A percentile compares a stretch with the other conserved stretches of the same genome.
Conservation (phyloP, 1,139 yeast genomes). For the Kurtzmaniella natalensis region DNA sequence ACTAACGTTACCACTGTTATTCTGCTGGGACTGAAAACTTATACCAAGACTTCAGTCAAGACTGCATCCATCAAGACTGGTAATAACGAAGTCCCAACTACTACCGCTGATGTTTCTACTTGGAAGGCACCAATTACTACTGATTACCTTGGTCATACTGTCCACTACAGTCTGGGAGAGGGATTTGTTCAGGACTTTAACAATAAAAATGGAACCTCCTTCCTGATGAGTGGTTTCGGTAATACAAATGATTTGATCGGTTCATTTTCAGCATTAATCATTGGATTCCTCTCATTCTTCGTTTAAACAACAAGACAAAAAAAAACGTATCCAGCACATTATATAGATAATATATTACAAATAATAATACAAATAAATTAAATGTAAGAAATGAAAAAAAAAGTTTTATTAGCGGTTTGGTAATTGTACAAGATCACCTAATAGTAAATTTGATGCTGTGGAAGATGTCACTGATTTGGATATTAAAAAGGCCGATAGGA, state of each 20-base stretch:
- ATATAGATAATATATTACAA: no score
- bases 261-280: not conserved
- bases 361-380: no score
- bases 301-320: no score
- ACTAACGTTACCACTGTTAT: slow-evolving; percentile 7
- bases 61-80: slow-evolving; percentile 1
- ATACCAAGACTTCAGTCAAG: slow-evolving; percentile 5
- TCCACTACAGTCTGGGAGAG: not conserved
- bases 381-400: no score
- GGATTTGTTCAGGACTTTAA: slow-evolving; percentile 2
- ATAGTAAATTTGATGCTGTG: not conserved
- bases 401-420: not conserved
- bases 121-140: not conserved
- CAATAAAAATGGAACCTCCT: not conserved
- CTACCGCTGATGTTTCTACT: not conserved
- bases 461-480: slow-evolving; percentile 1
- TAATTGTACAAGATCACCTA: not conserved
- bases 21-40: slow-evolving; percentile 3
- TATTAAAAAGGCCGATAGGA: not conserved
- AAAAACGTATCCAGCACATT: no score
- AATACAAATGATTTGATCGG: not conserved
- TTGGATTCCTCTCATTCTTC: not conserved
- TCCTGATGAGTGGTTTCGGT: slow-evolving; percentile 1
- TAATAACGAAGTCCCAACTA: not conserved
- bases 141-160: not conserved